Evolutionary conservation across 208 protist genomes (phyloP), one percentile per base, ranked within the genome.

Genomic region (Trypanosoma platydactyli): DNA sequence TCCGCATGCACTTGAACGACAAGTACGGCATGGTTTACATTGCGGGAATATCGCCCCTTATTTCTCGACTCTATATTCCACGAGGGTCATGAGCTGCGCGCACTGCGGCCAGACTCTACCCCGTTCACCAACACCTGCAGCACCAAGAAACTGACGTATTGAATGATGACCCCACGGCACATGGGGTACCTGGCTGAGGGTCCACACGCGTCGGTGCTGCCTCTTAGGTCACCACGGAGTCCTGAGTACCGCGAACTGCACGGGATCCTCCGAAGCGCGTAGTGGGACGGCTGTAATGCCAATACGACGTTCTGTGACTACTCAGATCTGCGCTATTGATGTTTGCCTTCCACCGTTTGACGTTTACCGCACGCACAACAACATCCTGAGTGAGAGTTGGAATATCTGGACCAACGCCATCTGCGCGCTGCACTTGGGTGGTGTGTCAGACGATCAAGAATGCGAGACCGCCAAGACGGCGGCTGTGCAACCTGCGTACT

Each of bases 1-100:
- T 91, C 46, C 81, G 85, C 20, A 68, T 88, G 54, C 86, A 88
- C 66, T 49, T 91, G 4, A 83, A 82, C 63, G 85, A 88, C 66
- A 91, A 88, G 77, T 88, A 62, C 52, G 84, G 86, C 62, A 83
- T 64, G 40, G 64, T 74, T 33, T 91, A 88, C 69, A 63, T 68
- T n/a, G 12, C 46, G 67, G 15, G 81, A 88, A 56, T 53, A 61
- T 11, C 77, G 81, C 5, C 79, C 81, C 15, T 74, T 91, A 27
- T 70, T 81, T 30, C 64, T 88, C 6, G 71, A 84, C 33, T 59
- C 67, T 0, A 24, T 89, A 0, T 50, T 79, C 22, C 11, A 73
- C 5, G 6, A 27, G 0, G 20, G 59, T 3, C 16, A 42, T 30
- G 52, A 49, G 55, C 24, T 44, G 38, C 11, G 15, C 22, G n/a